phyloP scores from a whole-genome alignment of 768 basidiomycete genomes.

The Amanita brunnescens region DNA sequence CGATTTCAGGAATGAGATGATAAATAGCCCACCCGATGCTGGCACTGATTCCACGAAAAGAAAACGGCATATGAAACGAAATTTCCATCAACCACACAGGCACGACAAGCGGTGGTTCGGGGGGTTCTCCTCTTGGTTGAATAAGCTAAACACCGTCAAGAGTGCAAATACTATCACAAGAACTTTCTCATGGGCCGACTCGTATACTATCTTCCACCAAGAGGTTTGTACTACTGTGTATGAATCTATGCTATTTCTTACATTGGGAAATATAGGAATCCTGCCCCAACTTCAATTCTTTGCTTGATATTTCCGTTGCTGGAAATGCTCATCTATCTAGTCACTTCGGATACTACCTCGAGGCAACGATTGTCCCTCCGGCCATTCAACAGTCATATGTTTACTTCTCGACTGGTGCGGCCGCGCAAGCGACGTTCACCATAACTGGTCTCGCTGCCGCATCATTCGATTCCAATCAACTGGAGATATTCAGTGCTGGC shows the following conservation, averaged over 20 bases:
- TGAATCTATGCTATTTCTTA: not conserved
- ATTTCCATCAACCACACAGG: constrained; percentile 14
- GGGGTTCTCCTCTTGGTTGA: constrained; percentile 15
- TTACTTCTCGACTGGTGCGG: constrained; percentile 14
- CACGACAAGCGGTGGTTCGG: constrained; percentile 16
- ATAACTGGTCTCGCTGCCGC: constrained; percentile 12
- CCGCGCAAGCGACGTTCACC: constrained; percentile 12
- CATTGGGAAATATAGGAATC: constrained; percentile 9
- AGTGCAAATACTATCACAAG: constrained; percentile 4
- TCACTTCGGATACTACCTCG: constrained; percentile 17
- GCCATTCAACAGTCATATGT: constrained; percentile 16
- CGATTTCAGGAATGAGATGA: constrained; percentile 11
- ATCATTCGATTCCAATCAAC: constrained; percentile 7
- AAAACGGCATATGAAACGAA: constrained; percentile 7
- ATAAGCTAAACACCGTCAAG: constrained; percentile 13
- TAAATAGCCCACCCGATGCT: constrained; percentile 13
- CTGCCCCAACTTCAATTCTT: constrained; percentile 15
- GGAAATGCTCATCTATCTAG: constrained; percentile 7
- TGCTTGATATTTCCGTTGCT: constrained; percentile 13
- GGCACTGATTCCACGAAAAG: constrained; percentile 11
- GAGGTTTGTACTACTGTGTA: constrained; percentile 3
- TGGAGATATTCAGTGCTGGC: constrained; percentile 13
- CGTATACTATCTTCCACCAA: constrained; percentile 16
- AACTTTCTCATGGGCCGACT: constrained; percentile 14
- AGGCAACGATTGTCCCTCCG: constrained; percentile 16